Conservation (phyloP, 1,284 basidiomycete genomes). For the Violaceomyces palustris region DNA sequence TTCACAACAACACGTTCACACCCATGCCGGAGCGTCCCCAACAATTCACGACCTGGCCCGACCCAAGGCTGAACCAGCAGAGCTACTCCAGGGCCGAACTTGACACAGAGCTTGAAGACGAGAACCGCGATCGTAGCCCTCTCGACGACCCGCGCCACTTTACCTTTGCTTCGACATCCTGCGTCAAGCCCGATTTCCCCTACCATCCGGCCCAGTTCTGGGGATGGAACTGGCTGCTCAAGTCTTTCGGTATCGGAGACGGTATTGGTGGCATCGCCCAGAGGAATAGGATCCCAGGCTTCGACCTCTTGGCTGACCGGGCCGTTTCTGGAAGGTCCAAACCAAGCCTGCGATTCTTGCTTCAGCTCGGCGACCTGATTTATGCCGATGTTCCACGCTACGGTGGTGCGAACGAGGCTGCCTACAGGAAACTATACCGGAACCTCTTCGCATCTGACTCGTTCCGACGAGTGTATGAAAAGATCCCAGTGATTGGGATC, state of each 20-base stretch:
- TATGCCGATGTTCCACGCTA: slow-evolving; percentile 67
- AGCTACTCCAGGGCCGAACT: slow-evolving; percentile 11
- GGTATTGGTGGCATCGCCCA: slow-evolving; percentile 37
- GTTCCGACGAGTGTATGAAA: slow-evolving; percentile 45
- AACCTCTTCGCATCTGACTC: slow-evolving; percentile 47
- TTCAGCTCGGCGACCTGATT: slow-evolving; percentile 60
- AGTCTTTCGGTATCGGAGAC: slow-evolving; percentile 29
- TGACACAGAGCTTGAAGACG: too few relatives aligned
- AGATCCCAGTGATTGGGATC: slow-evolving; percentile 47
- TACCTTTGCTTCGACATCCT: slow-evolving; percentile 45
- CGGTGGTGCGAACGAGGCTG: slow-evolving; percentile 26
- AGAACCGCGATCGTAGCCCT: slow-evolving; percentile 21
- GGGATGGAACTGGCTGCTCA: slow-evolving; percentile 47
- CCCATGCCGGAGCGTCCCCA: slow-evolving; percentile 17
- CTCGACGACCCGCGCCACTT: slow-evolving; percentile 51
- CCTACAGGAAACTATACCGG: slow-evolving; percentile 49
- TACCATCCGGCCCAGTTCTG: slow-evolving; percentile 50
- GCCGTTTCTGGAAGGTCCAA: slow-evolving; percentile 16
- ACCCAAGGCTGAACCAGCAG: slow-evolving; percentile 42
- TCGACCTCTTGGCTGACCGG: slow-evolving; percentile 61
- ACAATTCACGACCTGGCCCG: slow-evolving; percentile 59
- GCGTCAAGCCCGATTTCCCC: slow-evolving; percentile 52
- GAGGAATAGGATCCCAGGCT: slow-evolving; percentile 61
- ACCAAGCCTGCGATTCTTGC: slow-evolving; percentile 51
- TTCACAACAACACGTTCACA: slow-evolving; percentile 19